Evolutionary conservation across 768 basidiomycete genomes (phyloP).

Genomic region (Termitomyces sp.): DNA sequence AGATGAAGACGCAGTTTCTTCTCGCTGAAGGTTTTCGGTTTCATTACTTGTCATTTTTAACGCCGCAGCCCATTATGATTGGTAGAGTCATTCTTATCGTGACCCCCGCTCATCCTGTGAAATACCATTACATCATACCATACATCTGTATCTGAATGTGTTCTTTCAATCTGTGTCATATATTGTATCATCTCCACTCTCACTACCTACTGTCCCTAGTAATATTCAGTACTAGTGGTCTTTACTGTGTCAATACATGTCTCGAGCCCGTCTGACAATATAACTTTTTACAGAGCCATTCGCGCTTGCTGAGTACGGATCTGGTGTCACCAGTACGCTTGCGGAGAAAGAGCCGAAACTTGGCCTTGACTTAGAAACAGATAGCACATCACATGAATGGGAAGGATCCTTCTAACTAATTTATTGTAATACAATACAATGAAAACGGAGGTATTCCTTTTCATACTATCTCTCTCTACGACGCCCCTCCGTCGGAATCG

Average conservation of each 20-base stretch:
- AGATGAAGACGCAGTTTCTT: slow-evolving; percentile 30
- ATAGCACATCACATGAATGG: not conserved
- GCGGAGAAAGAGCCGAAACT: too few species aligned
- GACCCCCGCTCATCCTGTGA: not conserved
- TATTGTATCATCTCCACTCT: not conserved
- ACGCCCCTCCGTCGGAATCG: slow-evolving; percentile 5
- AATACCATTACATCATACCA: not conserved
- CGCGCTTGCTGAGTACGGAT: too few species aligned
- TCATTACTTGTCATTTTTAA: not conserved
- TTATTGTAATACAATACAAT: slow-evolving; percentile 16
- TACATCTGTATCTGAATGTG: slow-evolving; percentile 2
- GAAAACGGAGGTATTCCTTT: slow-evolving; percentile 11
- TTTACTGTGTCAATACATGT: not conserved
- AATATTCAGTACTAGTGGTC: too few species aligned
- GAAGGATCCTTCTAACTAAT: slow-evolving; percentile 15
- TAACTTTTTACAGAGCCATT: too few species aligned
- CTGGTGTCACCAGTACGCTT: too few species aligned
- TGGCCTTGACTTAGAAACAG: too few species aligned
- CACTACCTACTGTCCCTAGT: not conserved
- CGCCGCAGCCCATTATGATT: not conserved
- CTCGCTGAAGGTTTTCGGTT: slow-evolving; percentile 23
- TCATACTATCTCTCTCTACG: slow-evolving; percentile 10
- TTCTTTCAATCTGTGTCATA: not conserved
- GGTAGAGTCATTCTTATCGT: not conserved
- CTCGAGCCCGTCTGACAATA: not conserved